Evolutionary conservation across 2,329 filamentous ascomycete genomes (phyloP).

Genomic region (Scleromitrula shiraiana): DNA sequence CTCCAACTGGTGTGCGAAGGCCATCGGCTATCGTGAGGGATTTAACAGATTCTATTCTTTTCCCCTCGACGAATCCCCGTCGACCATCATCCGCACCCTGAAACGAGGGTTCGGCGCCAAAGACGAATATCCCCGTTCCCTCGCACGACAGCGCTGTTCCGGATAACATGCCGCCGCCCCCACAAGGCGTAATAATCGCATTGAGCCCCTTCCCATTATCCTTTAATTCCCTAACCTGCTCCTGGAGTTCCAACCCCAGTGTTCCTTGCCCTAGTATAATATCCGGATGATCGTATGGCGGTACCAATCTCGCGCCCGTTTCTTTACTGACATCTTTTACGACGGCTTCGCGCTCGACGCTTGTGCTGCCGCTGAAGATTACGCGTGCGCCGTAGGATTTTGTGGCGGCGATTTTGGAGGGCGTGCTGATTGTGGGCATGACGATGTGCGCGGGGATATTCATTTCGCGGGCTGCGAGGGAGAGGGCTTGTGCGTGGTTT

Average conservation of each 20-base stretch:
- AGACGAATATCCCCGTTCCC: slow-evolving; percentile 66
- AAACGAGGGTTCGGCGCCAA: slow-evolving; percentile 77
- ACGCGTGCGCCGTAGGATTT: slow-evolving; percentile 68
- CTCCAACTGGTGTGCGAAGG: slow-evolving; percentile 72
- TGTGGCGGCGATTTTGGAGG: slow-evolving; percentile 83
- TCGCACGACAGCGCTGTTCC: slow-evolving; percentile 72
- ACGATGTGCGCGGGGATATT: slow-evolving; percentile 77
- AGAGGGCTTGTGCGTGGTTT: slow-evolving; percentile 89
- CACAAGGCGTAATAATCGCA: slow-evolving; percentile 74
- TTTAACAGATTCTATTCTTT: slow-evolving; percentile 59
- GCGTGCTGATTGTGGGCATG: slow-evolving; percentile 79
- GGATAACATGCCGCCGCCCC: slow-evolving; percentile 80
- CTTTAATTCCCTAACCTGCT: slow-evolving; percentile 56
- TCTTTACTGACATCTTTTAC: slow-evolving; percentile 58
- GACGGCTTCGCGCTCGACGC: slow-evolving; percentile 70
- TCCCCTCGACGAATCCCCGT: slow-evolving; percentile 56
- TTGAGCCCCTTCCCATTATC: slow-evolving; percentile 40
- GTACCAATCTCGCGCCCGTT: slow-evolving; percentile 72
- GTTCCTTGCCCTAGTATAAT: slow-evolving; percentile 95
- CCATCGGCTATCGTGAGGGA: slow-evolving; percentile 84
- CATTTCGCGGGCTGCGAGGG: slow-evolving; percentile 70
- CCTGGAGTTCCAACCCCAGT: slow-evolving; percentile 70
- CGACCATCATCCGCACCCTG: slow-evolving; percentile 78
- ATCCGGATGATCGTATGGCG: slow-evolving; percentile 87
- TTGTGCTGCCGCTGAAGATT: slow-evolving; percentile 75